Conservation (phyloP, 139 green algal species). For the Eudorina sp. region DNA sequence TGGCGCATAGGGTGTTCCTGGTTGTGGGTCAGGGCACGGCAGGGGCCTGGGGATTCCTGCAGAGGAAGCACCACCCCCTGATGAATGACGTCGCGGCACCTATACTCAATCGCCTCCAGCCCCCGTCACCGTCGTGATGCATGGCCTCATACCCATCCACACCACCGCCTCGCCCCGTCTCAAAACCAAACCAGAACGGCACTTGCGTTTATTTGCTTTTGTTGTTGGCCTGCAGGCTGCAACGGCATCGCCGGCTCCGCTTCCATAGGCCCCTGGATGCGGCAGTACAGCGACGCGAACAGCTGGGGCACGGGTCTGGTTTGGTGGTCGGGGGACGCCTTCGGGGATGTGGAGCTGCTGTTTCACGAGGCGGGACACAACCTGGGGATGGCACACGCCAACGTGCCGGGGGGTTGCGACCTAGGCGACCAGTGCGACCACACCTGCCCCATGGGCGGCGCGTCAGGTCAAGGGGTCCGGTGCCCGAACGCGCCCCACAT, state of each 20-base stretch:
- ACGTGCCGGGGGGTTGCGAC: background rate
- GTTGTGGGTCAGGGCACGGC: no score
- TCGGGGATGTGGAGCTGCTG: constrained; percentile 1
- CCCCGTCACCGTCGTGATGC: no score
- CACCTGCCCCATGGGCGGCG: constrained; percentile 21
- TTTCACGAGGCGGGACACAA: constrained; percentile 37
- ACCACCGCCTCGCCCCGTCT: no score
- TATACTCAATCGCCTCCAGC: background rate
- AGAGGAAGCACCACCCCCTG: no score
- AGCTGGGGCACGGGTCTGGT: constrained; percentile 28
- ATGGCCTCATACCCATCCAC: no score
- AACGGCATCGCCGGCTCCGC: background rate
- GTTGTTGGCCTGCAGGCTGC: constrained; percentile 36
- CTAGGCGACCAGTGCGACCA: constrained; percentile 30
- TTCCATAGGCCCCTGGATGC: constrained; percentile 10
- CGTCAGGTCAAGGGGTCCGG: background rate
- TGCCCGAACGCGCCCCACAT: constrained; percentile 29
- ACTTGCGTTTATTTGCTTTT: no score
- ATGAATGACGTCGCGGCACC: no score
- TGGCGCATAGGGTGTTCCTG: no score
- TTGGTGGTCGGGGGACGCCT: background rate
- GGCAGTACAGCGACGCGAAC: background rate
- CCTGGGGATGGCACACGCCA: background rate
- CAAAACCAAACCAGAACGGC: no score
- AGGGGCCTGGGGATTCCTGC: no score